These are phyloP conservation scores for Globisporangium orthogonon DNA, from an alignment of 352 stramenopile genomes.

Conservation along the genomic window DNA sequence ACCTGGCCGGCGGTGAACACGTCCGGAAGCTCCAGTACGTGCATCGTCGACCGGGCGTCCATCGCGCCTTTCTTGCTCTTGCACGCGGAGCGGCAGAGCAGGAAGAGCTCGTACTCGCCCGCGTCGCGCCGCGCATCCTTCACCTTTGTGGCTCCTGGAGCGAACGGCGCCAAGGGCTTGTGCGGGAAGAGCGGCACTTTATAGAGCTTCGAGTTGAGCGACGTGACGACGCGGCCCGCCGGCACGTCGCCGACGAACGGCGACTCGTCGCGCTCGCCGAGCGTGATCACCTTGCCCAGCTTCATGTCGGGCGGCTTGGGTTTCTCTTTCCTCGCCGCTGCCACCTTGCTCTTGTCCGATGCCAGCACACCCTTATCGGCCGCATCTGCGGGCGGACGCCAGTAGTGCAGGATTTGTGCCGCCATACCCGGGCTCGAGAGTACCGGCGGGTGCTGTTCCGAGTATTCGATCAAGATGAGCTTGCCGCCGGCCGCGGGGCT, in stretches of 20 bases:
- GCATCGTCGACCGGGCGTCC: conserved; percentile 50
- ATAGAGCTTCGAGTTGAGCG: conserved; percentile 76
- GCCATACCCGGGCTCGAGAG: conserved; percentile 77
- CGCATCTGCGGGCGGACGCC: conserved; percentile 43
- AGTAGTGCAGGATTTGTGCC: conserved; percentile 79
- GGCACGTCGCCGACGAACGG: conserved; percentile 81
- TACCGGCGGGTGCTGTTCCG: conserved; percentile 41
- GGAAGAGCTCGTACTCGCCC: conserved; percentile 57
- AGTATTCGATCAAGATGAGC: not conserved
- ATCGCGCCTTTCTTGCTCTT: conserved; percentile 60
- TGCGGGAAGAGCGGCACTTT: conserved; percentile 80
- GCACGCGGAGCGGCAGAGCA: conserved; percentile 58
- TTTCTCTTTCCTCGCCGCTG: conserved; percentile 33
- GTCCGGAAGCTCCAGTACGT: conserved; percentile 72
- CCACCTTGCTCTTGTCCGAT: conserved; percentile 47
- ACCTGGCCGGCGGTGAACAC: conserved; percentile 74
- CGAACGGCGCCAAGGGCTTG: conserved; percentile 24
- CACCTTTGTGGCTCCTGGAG: not conserved
- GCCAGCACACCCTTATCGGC: not conserved
- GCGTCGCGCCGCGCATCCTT: too few relatives aligned
- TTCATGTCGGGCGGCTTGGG: conserved; percentile 71
- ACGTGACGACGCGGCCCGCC: conserved; percentile 63
- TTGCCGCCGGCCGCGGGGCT: conserved; percentile 29
- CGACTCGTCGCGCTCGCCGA: conserved; percentile 72
- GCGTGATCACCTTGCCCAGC: conserved; percentile 77